Percentiles rank a stretch among this genome's conserved stretches.
These are phyloP conservation scores for Linum tenue DNA, from an alignment of 345 rosid genomes.

Conservation along the genomic window DNA sequence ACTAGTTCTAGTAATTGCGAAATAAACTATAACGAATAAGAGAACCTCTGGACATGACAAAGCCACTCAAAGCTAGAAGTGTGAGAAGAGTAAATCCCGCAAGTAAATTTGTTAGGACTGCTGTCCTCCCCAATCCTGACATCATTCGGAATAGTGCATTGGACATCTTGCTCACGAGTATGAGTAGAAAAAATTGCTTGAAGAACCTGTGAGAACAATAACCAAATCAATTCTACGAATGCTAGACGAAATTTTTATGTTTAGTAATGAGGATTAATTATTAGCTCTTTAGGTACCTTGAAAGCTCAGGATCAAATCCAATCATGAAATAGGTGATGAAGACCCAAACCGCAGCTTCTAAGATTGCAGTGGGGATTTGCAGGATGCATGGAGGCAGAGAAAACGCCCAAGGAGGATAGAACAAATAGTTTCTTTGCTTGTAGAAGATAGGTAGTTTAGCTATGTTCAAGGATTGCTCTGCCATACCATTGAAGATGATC, in stretches of 20 bases:
- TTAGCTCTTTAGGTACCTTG: not conserved
- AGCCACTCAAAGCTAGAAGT: not conserved
- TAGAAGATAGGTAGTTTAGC: constrained; percentile 2
- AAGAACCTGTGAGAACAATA: not conserved
- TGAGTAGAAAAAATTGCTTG: not conserved
- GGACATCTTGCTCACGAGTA: not conserved
- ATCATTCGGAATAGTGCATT: not conserved
- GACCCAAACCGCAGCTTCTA: constrained; percentile 4
- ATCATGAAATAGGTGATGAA: not conserved
- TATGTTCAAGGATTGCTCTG: not conserved
- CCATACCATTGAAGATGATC: constrained; percentile 3
- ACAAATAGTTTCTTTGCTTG: not conserved
- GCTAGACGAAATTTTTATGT: not conserved
- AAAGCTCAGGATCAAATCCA: not conserved
- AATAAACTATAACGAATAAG: not conserved
- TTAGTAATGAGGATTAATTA: not conserved
- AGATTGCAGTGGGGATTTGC: not conserved
- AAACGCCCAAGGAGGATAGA: constrained; percentile 4
- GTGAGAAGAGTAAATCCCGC: constrained; percentile 1
- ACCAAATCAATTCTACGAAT: not conserved
- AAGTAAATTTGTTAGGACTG: not conserved
- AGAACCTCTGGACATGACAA: constrained; percentile 1
- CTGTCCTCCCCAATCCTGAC: not conserved
- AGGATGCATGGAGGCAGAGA: constrained; percentile 2
- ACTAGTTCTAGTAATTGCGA: not conserved